phyloP scores from a whole-genome alignment of 345 rosid species.

The Hevea brasiliensis region DNA sequence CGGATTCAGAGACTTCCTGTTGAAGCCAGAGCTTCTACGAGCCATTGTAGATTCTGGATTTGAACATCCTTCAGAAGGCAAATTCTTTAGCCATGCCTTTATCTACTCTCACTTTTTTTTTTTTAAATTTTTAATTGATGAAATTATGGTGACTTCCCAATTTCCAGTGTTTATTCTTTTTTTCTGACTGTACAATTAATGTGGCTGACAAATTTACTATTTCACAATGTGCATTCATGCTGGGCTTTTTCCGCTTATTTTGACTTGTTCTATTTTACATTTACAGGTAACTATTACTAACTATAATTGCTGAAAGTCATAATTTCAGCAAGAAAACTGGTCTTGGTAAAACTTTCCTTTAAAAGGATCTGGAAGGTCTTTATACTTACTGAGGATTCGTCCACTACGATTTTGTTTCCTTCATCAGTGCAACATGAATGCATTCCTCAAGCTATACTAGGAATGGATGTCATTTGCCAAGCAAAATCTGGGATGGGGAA shows the following conservation, averaged over 20 bases:
- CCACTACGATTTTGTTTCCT: conserved; percentile 71
- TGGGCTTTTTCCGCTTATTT: background rate
- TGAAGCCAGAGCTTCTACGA: conserved; percentile 96
- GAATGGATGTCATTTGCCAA: conserved; percentile 98
- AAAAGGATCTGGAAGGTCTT: conserved; percentile 55
- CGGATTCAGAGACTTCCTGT: conserved; percentile 98
- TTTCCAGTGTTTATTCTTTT: background rate
- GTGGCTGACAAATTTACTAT: background rate
- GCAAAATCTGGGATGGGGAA: conserved; percentile 99
- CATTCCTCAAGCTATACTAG: conserved; percentile 93
- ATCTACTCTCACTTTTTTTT: too few relatives aligned
- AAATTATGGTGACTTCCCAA: background rate
- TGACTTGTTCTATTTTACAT: background rate
- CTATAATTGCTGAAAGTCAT: conserved; percentile 11
- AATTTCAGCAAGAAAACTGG: conserved; percentile 22
- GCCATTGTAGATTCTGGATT: conserved; percentile 96
- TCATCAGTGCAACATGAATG: conserved; percentile 96
- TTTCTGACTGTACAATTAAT: background rate
- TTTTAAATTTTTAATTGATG: background rate
- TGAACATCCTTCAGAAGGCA: conserved; percentile 98
- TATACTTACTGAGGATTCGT: conserved; percentile 74
- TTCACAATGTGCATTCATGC: background rate
- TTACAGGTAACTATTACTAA: conserved; percentile 16
- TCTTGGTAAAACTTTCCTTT: conserved; percentile 58
- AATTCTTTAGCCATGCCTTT: conserved; percentile 12